A percentile compares a stretch with the other conserved stretches of the same genome.
phyloP scores from a whole-genome alignment of 169 alveolate species.

The Neospora caninum region DNA sequence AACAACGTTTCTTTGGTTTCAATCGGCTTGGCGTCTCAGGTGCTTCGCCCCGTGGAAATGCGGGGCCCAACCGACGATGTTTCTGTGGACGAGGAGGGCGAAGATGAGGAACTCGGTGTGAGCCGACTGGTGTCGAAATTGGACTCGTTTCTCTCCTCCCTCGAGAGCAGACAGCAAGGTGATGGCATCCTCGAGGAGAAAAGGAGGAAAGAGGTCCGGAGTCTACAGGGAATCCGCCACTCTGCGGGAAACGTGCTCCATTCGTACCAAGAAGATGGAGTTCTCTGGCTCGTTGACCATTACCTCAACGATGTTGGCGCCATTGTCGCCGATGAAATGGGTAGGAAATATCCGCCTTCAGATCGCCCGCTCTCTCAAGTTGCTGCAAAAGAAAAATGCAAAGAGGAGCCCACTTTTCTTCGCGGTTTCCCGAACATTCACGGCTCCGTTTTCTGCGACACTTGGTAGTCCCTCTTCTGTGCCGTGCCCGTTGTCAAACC shows the following conservation, averaged over 20 bases:
- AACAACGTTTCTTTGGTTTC: neutral
- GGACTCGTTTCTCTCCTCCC: neutral
- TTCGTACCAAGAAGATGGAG: constrained; percentile 27
- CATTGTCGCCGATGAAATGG: constrained; percentile 64
- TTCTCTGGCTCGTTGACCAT: constrained; percentile 31
- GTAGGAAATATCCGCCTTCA: neutral
- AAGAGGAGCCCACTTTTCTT: too few species aligned
- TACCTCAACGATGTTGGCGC: neutral
- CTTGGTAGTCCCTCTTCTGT: too few species aligned
- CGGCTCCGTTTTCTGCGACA: too few species aligned
- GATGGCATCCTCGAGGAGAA: neutral
- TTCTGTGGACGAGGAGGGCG: neutral
- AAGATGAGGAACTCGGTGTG: neutral
- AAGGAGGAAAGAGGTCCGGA: neutral
- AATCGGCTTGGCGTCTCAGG: too few species aligned
- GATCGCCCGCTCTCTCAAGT: too few species aligned
- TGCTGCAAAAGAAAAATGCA: too few species aligned
- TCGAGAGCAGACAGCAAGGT: neutral
- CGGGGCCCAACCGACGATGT: neutral
- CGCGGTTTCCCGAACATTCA: too few species aligned
- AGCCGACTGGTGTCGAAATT: neutral
- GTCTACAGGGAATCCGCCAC: neutral
- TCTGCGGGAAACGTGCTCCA: constrained; percentile 3
- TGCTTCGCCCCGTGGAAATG: neutral
- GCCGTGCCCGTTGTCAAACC: too few species aligned